Base-by-base conservation (phyloP, 306 rosid genomes). In the Acmispon strigosus region DNA sequence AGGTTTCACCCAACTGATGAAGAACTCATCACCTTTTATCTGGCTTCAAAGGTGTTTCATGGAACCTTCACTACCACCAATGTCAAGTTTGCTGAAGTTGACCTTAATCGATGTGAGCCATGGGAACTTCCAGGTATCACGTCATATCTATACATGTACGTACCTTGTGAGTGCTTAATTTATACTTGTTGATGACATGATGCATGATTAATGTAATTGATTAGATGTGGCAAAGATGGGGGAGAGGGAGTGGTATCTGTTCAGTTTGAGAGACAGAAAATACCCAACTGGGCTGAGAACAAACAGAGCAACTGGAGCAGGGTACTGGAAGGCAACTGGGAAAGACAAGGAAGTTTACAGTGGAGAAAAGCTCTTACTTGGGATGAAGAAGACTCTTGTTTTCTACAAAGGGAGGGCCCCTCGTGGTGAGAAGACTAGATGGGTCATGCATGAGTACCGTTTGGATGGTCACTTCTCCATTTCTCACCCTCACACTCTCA, bases 391-490 rank as follows among this genome's bases (percentile, higher is more conserved):
- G 78, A 91, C 97, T 3, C 89, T 88, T 2, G 97, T 91, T 24
- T 91, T 91, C 79, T 91, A 91, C 91, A 88, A 75, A 58, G 97
- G 97, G 10, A 82, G 92, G 70, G 96, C 97, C 43, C 97, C 96
- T 0, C 84, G 89, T 1, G 97, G 97, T 10, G 78, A 85, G 62
- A 88, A 87, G 78, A 91, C 97, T 79, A 84, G 85, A 80, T 91
- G 97, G 97, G 92, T 91, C 72, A 91, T 91, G 97, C 96, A 91
- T 10, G 96, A 91, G 84, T 91, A 86, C 84, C 96, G 92, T 60
- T 87, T 91, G 56, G 84, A 88, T 63, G 82, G 70, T 49, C 66
- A 83, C 80, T 81, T 86, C 45, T 86, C 96, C 53, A 67, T 81
- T 42, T 82, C 89, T 22, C 70, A 36, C 56, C 76, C 77, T 59